Percentiles rank a stretch among this genome's conserved stretches.
Conservation (phyloP, 345 rosid genomes). For the Populus nigra region DNA sequence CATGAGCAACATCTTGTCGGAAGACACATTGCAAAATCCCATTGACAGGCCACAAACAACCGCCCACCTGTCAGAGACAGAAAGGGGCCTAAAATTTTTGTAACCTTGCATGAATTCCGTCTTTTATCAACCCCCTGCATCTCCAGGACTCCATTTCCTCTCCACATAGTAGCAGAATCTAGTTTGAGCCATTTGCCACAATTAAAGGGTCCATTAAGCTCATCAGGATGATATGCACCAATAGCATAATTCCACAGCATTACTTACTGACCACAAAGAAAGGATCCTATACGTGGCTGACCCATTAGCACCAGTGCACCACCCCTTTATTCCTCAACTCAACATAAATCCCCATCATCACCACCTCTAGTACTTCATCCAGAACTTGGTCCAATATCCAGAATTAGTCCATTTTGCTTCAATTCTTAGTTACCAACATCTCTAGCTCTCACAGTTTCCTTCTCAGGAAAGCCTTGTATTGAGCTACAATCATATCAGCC, state of each 20-base stretch:
- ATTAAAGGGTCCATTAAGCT: not conserved
- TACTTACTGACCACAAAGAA: constrained; percentile 7
- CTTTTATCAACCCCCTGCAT: not conserved
- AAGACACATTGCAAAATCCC: constrained; percentile 25
- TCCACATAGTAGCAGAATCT: too few species aligned
- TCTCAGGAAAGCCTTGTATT: not conserved
- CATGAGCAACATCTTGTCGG: not conserved
- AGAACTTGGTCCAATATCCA: not conserved
- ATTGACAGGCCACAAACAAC: constrained; percentile 8
- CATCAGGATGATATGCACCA: not conserved
- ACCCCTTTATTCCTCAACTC: not conserved
- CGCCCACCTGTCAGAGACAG: constrained; percentile 18
- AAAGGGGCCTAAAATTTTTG: not conserved
- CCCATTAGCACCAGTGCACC: constrained; percentile 13
- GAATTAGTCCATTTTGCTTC: not conserved
- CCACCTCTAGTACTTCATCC: constrained; percentile 5
- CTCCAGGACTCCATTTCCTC: not conserved
- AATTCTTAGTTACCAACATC: not conserved
- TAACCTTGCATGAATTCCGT: not conserved
- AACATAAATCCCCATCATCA: not conserved
- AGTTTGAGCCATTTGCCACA: not conserved
- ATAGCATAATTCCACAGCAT: constrained; percentile 7
- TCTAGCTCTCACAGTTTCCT: not conserved
- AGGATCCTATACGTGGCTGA: constrained; percentile 18
- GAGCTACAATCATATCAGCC: not conserved